These are phyloP conservation scores for Aspergillus proliferans DNA, from an alignment of 2,329 filamentous ascomycete genomes.

Conservation along the genomic window DNA sequence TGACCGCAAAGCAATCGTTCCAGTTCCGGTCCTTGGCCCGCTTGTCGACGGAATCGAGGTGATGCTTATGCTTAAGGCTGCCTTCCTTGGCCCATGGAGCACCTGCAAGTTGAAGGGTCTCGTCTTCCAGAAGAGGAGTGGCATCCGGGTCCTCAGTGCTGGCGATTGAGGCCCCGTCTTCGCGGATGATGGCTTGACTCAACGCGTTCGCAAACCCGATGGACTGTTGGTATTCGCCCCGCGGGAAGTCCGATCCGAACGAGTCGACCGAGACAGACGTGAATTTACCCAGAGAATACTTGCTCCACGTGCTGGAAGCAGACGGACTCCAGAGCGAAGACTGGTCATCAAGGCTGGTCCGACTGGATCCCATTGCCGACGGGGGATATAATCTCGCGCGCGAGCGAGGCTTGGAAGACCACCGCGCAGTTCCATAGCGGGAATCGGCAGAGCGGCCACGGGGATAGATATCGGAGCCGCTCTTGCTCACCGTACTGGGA, in stretches of 20 bases:
- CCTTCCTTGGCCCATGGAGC: constrained; percentile 99
- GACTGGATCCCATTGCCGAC: constrained; percentile 79
- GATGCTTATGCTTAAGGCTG: constrained; percentile 91
- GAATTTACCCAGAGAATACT: constrained; percentile 82
- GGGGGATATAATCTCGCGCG: constrained; percentile 67
- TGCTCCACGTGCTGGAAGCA: constrained; percentile 89
- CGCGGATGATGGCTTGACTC: constrained; percentile 92
- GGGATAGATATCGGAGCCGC: constrained; percentile 69
- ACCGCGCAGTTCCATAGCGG: constrained; percentile 60
- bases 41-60: constrained; percentile 83
- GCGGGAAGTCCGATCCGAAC: constrained; percentile 67
- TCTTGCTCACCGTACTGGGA: constrained; percentile 87
- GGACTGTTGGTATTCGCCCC: constrained; percentile 84
- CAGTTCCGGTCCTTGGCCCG: constrained; percentile 91
- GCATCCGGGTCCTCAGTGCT: constrained; percentile 55
- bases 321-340: constrained; percentile 89
- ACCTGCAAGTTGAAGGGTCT: constrained; percentile 81
- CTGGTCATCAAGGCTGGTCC: constrained; percentile 88
- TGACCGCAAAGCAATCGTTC: constrained; percentile 91
- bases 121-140: constrained; percentile 75
- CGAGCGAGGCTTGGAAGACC: constrained; percentile 80
- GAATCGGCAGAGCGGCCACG: constrained; percentile 67
- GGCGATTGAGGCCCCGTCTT: constrained; percentile 52
- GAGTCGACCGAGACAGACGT: constrained; percentile 91
- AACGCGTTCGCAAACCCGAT: constrained; percentile 97